Evolutionary conservation across 2,329 filamentous ascomycete genomes (phyloP).

Genomic region (Hymenoscyphus occultus): DNA sequence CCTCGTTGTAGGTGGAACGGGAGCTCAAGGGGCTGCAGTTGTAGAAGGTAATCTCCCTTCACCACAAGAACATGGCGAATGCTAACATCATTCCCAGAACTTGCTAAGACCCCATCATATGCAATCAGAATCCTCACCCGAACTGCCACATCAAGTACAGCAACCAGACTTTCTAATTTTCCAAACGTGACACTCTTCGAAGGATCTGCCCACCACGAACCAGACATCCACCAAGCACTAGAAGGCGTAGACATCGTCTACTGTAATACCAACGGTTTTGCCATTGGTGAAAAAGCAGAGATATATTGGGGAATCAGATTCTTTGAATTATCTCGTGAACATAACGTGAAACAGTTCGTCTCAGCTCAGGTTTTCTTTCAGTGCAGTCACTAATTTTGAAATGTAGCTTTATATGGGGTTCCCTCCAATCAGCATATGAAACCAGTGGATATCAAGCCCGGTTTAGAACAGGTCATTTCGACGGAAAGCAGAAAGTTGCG

Average conservation of each 20-base stretch:
- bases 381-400: background rate
- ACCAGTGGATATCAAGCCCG: constrained; percentile 5
- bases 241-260: constrained; percentile 23
- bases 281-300: constrained; percentile 30
- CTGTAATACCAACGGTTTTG: constrained; percentile 31
- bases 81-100: constrained; percentile 2
- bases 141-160: constrained; percentile 13
- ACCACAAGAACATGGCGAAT: background rate
- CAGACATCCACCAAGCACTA: constrained; percentile 21
- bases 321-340: constrained; percentile 26
- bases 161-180: constrained; percentile 22
- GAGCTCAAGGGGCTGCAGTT: constrained; percentile 11
- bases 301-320: constrained; percentile 27
- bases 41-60: background rate
- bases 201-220: constrained; percentile 19
- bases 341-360: constrained; percentile 27
- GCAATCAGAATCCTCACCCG: constrained; percentile 19
- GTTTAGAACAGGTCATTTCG: constrained; percentile 26
- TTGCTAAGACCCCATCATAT: constrained; percentile 10
- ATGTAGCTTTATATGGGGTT: background rate
- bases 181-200: constrained; percentile 22
- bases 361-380: constrained; percentile 6
- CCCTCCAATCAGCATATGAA: constrained; percentile 2
- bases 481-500: constrained; percentile 26
- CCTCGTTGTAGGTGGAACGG: constrained; percentile 15